Evolutionary conservation across 306 rosid genomes (phyloP), one percentile per base, ranked within the genome.

Genomic region (Oemleria cerasiformis): DNA sequence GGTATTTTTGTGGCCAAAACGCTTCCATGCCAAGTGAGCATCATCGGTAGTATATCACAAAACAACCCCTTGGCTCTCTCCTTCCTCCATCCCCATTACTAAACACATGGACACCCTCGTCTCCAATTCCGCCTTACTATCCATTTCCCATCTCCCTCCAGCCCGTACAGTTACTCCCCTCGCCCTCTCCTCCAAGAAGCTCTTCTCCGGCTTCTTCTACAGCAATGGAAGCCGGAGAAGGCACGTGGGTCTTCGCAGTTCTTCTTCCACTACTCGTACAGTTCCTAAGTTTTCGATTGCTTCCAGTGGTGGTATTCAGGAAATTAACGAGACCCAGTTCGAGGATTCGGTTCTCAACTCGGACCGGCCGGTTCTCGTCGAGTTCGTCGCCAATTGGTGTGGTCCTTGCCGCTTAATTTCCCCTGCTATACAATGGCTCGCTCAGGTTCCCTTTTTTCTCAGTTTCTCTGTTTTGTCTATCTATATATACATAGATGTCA

Each of bases 391-490:
- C 74, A 89, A 11, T 68, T 92, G 97, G 96, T 92, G 97, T 9
- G 97, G 96, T 60, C 97, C 97, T 53, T 92, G 97, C 86, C 92
- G 96, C 50, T 81, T 92, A 48, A 86, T 92, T 79, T 67, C 96
- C 53, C 92, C 96, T 9, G 82, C 83, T 14, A 84, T 92, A 63
- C 88, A 92, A 82, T 84, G 84, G 81, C 57, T 79, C 34, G 90
- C 96, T 73, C 84, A 92, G 92, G 97, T 91, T 38, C 59, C 15
- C 17, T 15, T 76, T 66, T 53, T 36, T 45, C 7, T 36, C 63
- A 25, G 47, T 13, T 21, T 49, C 40, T 40, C 39, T 12, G 2
- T 17, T 21, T 49, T 59, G 68, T 47, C 15, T 45, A 45, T 45
- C 6, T 45, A 45, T 45, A 13, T 13, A 45, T 45, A 45, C 6